Conservation (phyloP, 1,139 yeast species). For the Yamadazyma blattariae region DNA sequence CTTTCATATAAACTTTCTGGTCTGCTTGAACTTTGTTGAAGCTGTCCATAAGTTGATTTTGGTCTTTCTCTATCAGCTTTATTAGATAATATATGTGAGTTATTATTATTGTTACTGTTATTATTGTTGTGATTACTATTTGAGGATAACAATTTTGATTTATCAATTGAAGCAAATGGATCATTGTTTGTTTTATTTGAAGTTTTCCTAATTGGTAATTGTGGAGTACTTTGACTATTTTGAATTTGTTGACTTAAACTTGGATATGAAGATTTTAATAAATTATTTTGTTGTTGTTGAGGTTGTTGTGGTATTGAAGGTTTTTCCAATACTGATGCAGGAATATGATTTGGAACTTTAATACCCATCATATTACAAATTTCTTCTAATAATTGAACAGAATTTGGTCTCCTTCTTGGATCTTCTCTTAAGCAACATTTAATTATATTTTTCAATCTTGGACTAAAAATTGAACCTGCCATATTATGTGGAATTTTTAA, state of each 20-base stretch:
- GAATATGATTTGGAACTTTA: slow-evolving; percentile 52
- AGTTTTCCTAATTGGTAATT: slow-evolving; percentile 8
- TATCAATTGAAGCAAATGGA: slow-evolving; percentile 41
- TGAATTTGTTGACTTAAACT: slow-evolving; percentile 2
- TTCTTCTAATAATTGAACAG: slow-evolving; percentile 68
- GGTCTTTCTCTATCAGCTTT: slow-evolving; percentile 8
- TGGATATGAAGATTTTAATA: not conserved
- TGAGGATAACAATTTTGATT: slow-evolving; percentile 27
- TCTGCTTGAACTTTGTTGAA: slow-evolving; percentile 3
- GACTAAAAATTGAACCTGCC: slow-evolving; percentile 38
- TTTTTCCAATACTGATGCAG: slow-evolving; percentile 18
- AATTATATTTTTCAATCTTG: slow-evolving; percentile 55
- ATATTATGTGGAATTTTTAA: slow-evolving; percentile 34
- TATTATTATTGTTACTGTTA: not conserved
- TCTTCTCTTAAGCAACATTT: slow-evolving; percentile 63
- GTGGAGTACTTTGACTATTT: slow-evolving; percentile 9
- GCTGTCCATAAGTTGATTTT: slow-evolving; percentile 17
- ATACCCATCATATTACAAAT: slow-evolving; percentile 58
- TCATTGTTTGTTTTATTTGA: slow-evolving; percentile 18
- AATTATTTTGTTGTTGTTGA: not conserved
- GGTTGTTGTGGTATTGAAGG: slow-evolving; percentile 5
- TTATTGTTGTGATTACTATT: not conserved
- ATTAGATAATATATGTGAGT: not conserved
- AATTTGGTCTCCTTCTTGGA: slow-evolving; percentile 71
- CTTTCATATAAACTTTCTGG: slow-evolving; percentile 13